Conservation (phyloP, 345 rosid species). For the Clausena lansium region DNA sequence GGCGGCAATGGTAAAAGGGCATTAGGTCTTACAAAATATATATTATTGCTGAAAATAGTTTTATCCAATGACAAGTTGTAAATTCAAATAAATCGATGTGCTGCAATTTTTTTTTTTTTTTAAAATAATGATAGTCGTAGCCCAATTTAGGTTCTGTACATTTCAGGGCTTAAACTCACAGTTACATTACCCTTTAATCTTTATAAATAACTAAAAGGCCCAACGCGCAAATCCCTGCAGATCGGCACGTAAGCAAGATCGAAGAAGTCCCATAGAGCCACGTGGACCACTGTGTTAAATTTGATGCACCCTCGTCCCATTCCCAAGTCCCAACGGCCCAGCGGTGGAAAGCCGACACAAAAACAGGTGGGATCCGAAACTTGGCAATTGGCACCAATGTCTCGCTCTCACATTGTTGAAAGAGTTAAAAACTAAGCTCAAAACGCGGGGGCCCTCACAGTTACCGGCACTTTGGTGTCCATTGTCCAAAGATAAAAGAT, state of each 20-base stretch:
- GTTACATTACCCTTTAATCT: too few species aligned
- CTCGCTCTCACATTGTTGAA: background rate
- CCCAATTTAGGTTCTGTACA: too few species aligned
- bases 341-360: background rate
- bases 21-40: too few species aligned
- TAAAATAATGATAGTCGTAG: too few species aligned
- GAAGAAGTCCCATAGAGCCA: background rate
- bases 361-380: slow-evolving; percentile 6
- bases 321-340: background rate
- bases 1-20: too few species aligned
- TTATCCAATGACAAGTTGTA: too few species aligned
- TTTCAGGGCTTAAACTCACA: too few species aligned
- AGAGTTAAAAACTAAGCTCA: background rate
- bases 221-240: background rate
- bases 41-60: too few species aligned
- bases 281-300: background rate
- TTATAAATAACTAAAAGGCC: too few species aligned
- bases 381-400: background rate
- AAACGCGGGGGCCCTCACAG: background rate
- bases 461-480: background rate
- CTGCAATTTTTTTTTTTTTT: too few species aligned
- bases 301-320: background rate
- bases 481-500: background rate
- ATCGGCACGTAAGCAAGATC: background rate
- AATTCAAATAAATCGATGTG: too few species aligned